Base-by-base conservation (phyloP, 2,329 filamentous ascomycete species). In the Thelonectria blattea region DNA sequence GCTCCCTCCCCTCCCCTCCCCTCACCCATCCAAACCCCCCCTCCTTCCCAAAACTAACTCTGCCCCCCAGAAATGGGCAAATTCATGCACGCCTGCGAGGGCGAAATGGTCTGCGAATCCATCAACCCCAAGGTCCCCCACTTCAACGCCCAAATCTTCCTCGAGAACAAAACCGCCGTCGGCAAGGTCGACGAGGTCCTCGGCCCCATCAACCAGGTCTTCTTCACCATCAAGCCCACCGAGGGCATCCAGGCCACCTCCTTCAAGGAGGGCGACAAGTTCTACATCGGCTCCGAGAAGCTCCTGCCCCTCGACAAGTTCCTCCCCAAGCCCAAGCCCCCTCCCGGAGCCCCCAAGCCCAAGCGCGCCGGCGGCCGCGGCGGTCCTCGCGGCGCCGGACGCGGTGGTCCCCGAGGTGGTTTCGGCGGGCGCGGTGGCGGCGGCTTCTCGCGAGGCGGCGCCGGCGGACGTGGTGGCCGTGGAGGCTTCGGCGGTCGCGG, bases 181-280 rank as follows among this genome's bases (percentile, higher is more conserved):
- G 95, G 95, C 78, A 98, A 98, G 81, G 91, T 99, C 75, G 95
- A 99, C 81, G 95, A 99, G 82, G 91, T 99, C 69, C 89, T 99
- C 70, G 95, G 95, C 59, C 94, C 95, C 65, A 91, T 99, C 79
- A 98, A 97, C 85, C 91, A 97, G 80, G 92, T 98, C 73, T 97
- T 91, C 84, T 99, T 99, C 85, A 98, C 94, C 73, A 91, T 99
- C 79, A 98, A 98, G 83, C 93, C 94, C 56, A 89, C 92, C 76
- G 94, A 98, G 76, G 95, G 95, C 71, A 98, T 99, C 77, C 91
- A 96, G 79, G 93, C 95, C 64, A 87, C 89, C 61, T 95, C 91
- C 42, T 99, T 98, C 88, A 96, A 97, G 83, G 81, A 89, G 65
- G 95, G 95, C 75, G 95, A 98, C 84, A 97, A 96, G 82, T 96